Conservation (phyloP, 345 rosid species). For the Carallia pectinifolia region DNA sequence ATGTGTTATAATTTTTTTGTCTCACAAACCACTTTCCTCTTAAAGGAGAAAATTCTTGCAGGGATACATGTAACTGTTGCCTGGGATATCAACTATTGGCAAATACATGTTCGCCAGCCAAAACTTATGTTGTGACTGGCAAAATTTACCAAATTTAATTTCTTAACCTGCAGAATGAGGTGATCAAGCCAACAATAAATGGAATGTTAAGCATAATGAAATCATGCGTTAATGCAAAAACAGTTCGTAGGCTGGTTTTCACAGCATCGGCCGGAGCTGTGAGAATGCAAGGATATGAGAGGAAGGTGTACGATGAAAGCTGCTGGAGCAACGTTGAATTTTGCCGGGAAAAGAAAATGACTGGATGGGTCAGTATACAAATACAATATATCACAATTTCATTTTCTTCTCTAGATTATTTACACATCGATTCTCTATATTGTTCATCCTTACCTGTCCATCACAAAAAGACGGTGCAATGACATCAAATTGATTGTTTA, state of each 20-base stretch:
- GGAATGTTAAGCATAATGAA: slow-evolving; percentile 74
- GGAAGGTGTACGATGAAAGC: slow-evolving; percentile 55
- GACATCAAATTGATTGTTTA: too few relatives aligned
- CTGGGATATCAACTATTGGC: too few relatives aligned
- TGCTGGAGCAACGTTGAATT: slow-evolving; percentile 83
- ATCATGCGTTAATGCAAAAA: slow-evolving; percentile 71
- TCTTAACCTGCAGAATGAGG: slow-evolving; percentile 59
- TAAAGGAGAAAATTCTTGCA: too few relatives aligned
- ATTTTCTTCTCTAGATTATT: neutral
- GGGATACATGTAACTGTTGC: too few relatives aligned
- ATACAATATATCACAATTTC: neutral
- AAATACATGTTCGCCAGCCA: too few relatives aligned
- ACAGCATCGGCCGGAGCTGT: slow-evolving; percentile 95
- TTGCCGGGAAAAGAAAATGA: slow-evolving; percentile 58
- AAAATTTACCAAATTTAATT: neutral
- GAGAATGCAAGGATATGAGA: slow-evolving; percentile 50
- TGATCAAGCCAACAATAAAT: slow-evolving; percentile 77
- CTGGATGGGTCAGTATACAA: slow-evolving; percentile 73
- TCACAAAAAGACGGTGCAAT: too few relatives aligned
- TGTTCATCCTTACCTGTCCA: too few relatives aligned
- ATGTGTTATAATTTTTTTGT: too few relatives aligned
- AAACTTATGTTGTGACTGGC: too few relatives aligned
- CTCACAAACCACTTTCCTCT: too few relatives aligned
- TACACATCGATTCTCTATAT: too few relatives aligned
- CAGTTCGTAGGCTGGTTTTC: slow-evolving; percentile 59